Percentiles rank a stretch among this genome's conserved stretches.
Conservation (phyloP, 106 monocot genomes). For the Chionographis japonica region DNA sequence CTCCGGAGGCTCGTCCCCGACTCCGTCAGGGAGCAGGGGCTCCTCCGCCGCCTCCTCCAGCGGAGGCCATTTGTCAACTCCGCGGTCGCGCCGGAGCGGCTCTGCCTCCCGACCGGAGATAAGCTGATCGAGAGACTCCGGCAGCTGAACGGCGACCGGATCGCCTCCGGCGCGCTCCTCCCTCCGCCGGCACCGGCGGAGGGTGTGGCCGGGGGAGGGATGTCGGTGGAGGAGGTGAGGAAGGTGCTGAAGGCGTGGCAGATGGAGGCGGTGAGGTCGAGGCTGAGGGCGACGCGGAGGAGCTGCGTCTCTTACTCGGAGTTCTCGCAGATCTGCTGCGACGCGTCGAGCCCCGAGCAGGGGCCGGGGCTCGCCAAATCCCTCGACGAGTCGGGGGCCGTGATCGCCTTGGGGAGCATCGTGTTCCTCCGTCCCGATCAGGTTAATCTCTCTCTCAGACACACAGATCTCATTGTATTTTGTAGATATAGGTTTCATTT, state of each 20-base stretch:
- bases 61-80: conserved; percentile 14
- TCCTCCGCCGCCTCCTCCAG: conserved; percentile 13
- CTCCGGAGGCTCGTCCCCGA: too few relatives aligned
- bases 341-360: conserved; percentile 24
- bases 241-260: conserved; percentile 57
- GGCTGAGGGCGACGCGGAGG: conserved; percentile 25
- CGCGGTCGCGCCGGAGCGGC: conserved; percentile 21
- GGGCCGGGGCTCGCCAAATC: conserved; percentile 42
- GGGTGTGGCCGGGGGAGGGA: not conserved
- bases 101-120: conserved; percentile 13
- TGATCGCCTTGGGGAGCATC: conserved; percentile 58
- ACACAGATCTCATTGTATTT: not conserved
- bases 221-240: conserved; percentile 51
- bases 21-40: too few relatives aligned
- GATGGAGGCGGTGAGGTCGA: conserved; percentile 50
- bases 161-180: conserved; percentile 29
- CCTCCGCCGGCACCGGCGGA: conserved; percentile 24
- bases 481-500: too few relatives aligned
- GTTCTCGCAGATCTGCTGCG: conserved; percentile 50
- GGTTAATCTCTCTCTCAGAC: conserved; percentile 21
- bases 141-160: conserved; percentile 19
- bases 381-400: conserved; percentile 69
- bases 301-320: conserved; percentile 37
- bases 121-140: conserved; percentile 29
- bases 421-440: conserved; percentile 75